A percentile compares a stretch with the other conserved stretches of the same genome.
These are phyloP conservation scores for Trichomonascus vanleenenianus DNA, from an alignment of 805 yeast genomes.

Conservation along the genomic window DNA sequence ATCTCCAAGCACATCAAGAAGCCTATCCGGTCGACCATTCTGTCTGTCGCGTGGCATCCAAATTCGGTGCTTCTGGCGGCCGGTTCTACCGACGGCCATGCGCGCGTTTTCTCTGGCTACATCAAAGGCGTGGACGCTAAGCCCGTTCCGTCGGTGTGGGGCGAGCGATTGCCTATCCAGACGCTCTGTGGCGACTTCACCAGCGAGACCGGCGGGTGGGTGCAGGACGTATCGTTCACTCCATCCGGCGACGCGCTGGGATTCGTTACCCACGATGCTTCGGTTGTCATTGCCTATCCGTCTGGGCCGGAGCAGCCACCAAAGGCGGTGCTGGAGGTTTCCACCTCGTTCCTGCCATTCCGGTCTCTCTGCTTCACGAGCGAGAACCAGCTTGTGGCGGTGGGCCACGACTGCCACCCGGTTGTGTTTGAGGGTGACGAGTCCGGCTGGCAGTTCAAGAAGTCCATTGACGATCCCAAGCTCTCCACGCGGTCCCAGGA, in stretches of 20 bases:
- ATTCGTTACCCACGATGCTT: conserved; percentile 78
- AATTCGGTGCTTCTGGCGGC: conserved; percentile 80
- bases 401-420: conserved; percentile 90
- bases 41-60: conserved; percentile 86
- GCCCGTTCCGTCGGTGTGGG: conserved; percentile 84
- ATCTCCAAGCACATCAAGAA: conserved; percentile 94
- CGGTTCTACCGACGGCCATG: conserved; percentile 92
- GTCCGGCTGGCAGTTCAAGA: conserved; percentile 49
- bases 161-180: conserved; percentile 89
- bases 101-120: conserved; percentile 80
- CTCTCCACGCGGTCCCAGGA: conserved; percentile 27
- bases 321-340: conserved; percentile 45
- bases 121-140: conserved; percentile 82
- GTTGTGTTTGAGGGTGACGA: conserved; percentile 70
- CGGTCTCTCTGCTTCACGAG: conserved; percentile 62
- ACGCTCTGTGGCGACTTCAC: conserved; percentile 78
- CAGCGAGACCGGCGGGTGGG: conserved; percentile 74
- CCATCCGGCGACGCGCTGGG: conserved; percentile 74
- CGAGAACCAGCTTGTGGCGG: conserved; percentile 66
- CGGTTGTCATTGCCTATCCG: conserved; percentile 75
- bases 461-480: conserved; percentile 53
- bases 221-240: conserved; percentile 82
- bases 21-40: conserved; percentile 83
- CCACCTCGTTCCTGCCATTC: conserved; percentile 73
- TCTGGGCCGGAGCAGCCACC: conserved; percentile 61